phyloP scores from a whole-genome alignment of 1,139 yeast species.

The Candida buenavistaensis region DNA sequence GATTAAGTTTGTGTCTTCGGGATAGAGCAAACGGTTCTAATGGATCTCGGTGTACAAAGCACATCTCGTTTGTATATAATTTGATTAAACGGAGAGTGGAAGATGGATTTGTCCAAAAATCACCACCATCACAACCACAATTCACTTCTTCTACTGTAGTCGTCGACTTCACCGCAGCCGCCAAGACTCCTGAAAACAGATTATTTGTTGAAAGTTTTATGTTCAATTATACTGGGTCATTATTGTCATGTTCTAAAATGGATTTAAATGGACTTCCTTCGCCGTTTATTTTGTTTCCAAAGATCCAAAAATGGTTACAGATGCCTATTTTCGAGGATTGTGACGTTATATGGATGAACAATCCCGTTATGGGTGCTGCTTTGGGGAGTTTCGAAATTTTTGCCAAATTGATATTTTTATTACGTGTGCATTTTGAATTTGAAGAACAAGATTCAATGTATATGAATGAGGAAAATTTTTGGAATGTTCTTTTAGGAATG shows the following conservation, averaged over 20 bases:
- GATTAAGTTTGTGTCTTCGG: constrained; percentile 11
- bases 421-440: constrained; percentile 11
- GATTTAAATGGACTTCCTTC: constrained; percentile 11
- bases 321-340: constrained; percentile 10
- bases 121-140: too few species aligned
- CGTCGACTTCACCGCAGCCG: too few species aligned
- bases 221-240: constrained; percentile 9
- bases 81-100: constrained; percentile 7
- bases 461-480: constrained; percentile 8
- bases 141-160: too few species aligned
- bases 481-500: constrained; percentile 9
- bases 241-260: constrained; percentile 8
- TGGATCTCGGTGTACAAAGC: constrained; percentile 12
- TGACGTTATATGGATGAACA: constrained; percentile 12
- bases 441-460: constrained; percentile 5
- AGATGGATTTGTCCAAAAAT: too few species aligned
- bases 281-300: constrained; percentile 10
- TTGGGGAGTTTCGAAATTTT: constrained; percentile 11
- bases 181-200: constrained; percentile 11
- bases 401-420: constrained; percentile 10
- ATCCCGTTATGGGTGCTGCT: constrained; percentile 12
- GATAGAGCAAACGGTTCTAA: constrained; percentile 11
- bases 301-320: constrained; percentile 8
- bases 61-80: constrained; percentile 11
- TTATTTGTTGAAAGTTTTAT: constrained; percentile 12